Base-by-base conservation (phyloP, 768 basidiomycete genomes). In the Rhizopogon rudus region DNA sequence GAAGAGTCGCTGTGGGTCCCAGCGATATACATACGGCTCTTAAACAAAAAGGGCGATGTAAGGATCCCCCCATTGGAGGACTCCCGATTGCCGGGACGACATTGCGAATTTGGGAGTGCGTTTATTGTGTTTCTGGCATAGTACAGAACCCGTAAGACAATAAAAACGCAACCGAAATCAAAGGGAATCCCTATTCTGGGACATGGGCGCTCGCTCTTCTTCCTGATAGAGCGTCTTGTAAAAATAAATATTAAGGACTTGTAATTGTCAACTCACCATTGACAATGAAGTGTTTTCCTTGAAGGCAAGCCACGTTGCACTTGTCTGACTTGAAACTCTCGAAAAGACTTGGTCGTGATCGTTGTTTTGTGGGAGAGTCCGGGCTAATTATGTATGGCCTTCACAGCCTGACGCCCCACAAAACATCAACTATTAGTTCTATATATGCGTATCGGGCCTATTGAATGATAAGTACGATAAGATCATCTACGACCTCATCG, bases 21-120 rank as follows among this genome's bases (percentile, higher is more conserved):
- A 40, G 44, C 2, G 42, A 44, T 59, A 54, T 44, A 16, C 42
- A 58, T 61, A 54, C 58, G 57, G 39, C 42, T 52, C 33, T 25
- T 3, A 65, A 53, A 53, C 52, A 53, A 44, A 45, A 44, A 48
- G 25, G 25, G 13, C 17, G 25, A 17, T 45, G 41, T 31, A 57
- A 25, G 3, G 25, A 25, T 49, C 14, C 12, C n/a, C 28, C 40
- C 48, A 28, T 25, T 25, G 25, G 25, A 4, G 25, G 25, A 25
- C 25, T 25, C 25, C 25, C 25, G 25, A 29, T 13, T 13, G 12
- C 9, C 2, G 46, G 46, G 46, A 48, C n/a, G 3, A 44, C 2
- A 29, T 52, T n/a, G 29, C 44, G 14, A 25, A 44, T 45, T 39
- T 25, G 37, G 42, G 22, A 39, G 16, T 29, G 10, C 29, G 56